These are phyloP conservation scores for Mycosphaerella sp. DNA, from an alignment of 2,329 filamentous ascomycete genomes.

Conservation along the genomic window DNA sequence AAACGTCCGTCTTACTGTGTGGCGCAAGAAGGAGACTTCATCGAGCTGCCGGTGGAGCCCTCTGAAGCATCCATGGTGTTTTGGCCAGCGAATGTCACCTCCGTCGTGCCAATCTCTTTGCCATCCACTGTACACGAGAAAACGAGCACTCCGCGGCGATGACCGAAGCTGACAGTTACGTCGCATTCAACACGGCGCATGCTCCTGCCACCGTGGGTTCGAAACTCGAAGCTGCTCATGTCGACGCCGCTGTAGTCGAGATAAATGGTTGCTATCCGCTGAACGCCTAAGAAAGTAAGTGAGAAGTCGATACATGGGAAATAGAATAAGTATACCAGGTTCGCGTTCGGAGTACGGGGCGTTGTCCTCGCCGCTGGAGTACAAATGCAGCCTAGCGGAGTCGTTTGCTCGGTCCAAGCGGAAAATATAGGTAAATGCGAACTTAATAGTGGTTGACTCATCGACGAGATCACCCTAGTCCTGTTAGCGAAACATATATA, in stretches of 20 bases:
- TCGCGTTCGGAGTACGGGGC: slow-evolving; percentile 1
- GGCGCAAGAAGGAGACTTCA: neutral
- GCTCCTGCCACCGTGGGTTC: neutral
- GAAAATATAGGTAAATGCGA: neutral
- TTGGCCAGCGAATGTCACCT: slow-evolving; percentile 6
- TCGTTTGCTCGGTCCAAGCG: neutral
- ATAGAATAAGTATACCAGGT: neutral
- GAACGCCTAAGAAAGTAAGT: neutral
- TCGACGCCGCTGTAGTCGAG: slow-evolving; percentile 7
- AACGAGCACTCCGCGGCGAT: slow-evolving; percentile 7
- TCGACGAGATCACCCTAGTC: slow-evolving; percentile 15
- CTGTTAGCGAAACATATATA: neutral
- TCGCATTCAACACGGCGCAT: neutral
- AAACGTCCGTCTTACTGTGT: neutral
- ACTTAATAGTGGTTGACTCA: slow-evolving; percentile 7
- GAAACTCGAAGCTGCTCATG: neutral
- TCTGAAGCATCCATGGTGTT: neutral
- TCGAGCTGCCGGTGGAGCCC: neutral
- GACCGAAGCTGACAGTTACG: slow-evolving; percentile 6
- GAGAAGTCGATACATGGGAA: neutral
- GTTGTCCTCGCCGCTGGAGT: slow-evolving; percentile 6
- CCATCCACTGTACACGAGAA: slow-evolving; percentile 3
- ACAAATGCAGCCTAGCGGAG: neutral
- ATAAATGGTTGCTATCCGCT: slow-evolving; percentile 6
- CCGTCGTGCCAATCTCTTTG: slow-evolving; percentile 5